Evolutionary conservation across 2,329 filamentous ascomycete species (phyloP).

Genomic region (Beauveria asiatica): DNA sequence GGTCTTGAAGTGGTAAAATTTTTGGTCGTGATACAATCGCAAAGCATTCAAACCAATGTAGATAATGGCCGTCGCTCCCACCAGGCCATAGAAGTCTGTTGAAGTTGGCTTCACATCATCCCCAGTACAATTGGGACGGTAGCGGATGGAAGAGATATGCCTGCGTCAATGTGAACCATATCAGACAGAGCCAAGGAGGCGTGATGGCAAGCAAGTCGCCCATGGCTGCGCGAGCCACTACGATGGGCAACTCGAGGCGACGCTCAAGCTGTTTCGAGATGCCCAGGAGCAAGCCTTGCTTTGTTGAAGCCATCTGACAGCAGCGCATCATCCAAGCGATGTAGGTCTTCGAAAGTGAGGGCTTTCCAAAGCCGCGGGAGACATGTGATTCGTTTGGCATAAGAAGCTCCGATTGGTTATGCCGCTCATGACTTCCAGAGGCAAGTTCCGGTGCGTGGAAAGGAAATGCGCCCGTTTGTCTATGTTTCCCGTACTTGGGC

Average conservation of each 20-base stretch:
- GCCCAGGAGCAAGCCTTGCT: neutral
- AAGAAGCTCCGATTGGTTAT: no score
- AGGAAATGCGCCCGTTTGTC: no score
- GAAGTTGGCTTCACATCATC: neutral
- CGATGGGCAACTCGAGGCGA: constrained; percentile 5
- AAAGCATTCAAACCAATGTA: constrained; percentile 16
- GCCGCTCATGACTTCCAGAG: no score
- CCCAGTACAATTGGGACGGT: constrained; percentile 1
- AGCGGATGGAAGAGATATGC: constrained; percentile 12
- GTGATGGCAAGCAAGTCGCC: neutral
- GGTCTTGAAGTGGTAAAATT: constrained; percentile 14
- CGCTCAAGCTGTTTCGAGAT: neutral
- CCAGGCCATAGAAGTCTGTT: constrained; percentile 12
- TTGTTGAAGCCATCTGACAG: constrained; percentile 6
- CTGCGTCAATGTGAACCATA: constrained; percentile 11
- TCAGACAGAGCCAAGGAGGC: constrained; percentile 5
- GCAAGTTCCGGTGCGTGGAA: no score
- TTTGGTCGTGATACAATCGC: constrained; percentile 14
- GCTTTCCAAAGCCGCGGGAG: no score
- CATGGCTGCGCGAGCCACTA: constrained; percentile 1
- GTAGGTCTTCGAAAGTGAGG: no score
- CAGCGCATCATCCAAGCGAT: neutral
- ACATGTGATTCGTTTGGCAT: no score
- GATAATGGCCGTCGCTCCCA: constrained; percentile 15
- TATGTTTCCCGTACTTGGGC: no score